A percentile compares a stretch with the other conserved stretches of the same genome.
phyloP scores from a whole-genome alignment of 2,329 filamentous ascomycete species.

The Xylariaceae sp. region DNA sequence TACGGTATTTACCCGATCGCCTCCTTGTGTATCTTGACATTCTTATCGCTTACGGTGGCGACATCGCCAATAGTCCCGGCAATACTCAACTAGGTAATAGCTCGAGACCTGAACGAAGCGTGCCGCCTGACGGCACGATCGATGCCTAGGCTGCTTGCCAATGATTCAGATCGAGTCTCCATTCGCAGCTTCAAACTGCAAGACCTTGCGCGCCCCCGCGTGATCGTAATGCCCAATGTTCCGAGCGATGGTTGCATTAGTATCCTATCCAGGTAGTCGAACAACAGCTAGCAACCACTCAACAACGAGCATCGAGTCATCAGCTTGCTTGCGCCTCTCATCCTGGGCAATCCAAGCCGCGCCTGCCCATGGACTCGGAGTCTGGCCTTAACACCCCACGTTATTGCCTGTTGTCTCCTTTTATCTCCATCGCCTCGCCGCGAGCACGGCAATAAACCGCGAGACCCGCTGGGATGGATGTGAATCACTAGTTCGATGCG shows the following conservation, averaged over 20 bases:
- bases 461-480: constrained; percentile 1
- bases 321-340: background rate
- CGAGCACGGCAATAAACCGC: constrained; percentile 17
- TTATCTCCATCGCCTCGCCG: background rate
- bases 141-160: background rate
- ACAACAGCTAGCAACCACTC: constrained; percentile 2
- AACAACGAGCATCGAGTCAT: constrained; percentile 13
- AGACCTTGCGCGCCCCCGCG: background rate
- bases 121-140: background rate
- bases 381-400: background rate
- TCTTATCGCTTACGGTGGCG: constrained; percentile 5
- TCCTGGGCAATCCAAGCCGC: background rate
- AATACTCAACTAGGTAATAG: no score
- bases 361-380: background rate
- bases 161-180: constrained; percentile 5
- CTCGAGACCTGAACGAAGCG: background rate
- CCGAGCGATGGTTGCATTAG: constrained; percentile 3
- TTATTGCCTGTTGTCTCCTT: background rate
- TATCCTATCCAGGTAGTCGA: background rate
- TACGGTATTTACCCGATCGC: background rate
- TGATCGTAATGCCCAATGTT: background rate
- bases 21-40: no score
- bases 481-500: background rate
- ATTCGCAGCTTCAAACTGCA: background rate
- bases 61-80: background rate